Evolutionary conservation across 129 eudicot species (phyloP).

Genomic region (Mikania micrantha): DNA sequence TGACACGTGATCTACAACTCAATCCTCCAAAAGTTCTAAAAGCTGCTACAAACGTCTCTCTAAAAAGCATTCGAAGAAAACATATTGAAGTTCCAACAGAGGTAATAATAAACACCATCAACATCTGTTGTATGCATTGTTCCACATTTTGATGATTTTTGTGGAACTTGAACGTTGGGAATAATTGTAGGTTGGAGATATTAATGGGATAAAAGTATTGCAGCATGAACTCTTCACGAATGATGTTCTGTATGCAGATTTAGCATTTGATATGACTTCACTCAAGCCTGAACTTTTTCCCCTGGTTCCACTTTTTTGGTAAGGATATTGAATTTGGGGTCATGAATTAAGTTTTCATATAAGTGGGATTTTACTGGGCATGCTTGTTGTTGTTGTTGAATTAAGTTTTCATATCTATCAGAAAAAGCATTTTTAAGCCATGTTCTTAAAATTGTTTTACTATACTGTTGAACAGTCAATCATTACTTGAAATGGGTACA

Average conservation of each 20-base stretch:
- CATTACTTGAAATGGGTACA: conserved; percentile 89
- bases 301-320: conserved; percentile 83
- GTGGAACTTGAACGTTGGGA: neutral
- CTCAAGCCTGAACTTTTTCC: conserved; percentile 79
- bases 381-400: too few relatives aligned
- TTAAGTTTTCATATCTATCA: too few relatives aligned
- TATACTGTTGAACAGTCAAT: conserved; percentile 53
- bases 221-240: conserved; percentile 83
- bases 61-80: conserved; percentile 57
- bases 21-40: conserved; percentile 70
- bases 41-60: conserved; percentile 57
- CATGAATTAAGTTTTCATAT: neutral
- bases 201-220: conserved; percentile 63
- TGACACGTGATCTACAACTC: conserved; percentile 60
- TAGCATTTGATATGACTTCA: conserved; percentile 71
- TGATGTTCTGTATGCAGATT: conserved; percentile 74
- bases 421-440: neutral
- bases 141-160: conserved; percentile 3
- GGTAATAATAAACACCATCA: conserved; percentile 29
- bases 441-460: conserved; percentile 2
- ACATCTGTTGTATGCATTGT: neutral
- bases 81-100: conserved; percentile 64
- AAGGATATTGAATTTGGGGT: conserved; percentile 19
- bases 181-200: conserved; percentile 54
- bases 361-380: too few relatives aligned